phyloP scores from a whole-genome alignment of 164 flowering plant genomes.

The Houttuynia cordata region DNA sequence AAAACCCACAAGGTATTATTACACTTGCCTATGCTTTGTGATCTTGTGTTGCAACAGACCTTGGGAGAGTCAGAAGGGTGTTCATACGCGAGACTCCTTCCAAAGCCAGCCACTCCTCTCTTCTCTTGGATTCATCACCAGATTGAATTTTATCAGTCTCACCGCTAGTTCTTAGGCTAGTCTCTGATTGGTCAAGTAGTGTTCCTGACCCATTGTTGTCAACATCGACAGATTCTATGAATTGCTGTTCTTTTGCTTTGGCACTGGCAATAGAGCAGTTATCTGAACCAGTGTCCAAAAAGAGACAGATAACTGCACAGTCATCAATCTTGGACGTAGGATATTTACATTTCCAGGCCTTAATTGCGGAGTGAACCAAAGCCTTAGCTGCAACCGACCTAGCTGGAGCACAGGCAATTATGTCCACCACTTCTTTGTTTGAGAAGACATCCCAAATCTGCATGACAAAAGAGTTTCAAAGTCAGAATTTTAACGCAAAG shows the following conservation, averaged over 20 bases:
- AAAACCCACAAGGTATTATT: too few relatives aligned
- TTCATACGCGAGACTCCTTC: slow-evolving; percentile 87
- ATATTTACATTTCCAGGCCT: slow-evolving; percentile 81
- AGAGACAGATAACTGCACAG: slow-evolving; percentile 85
- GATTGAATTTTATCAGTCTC: too few relatives aligned
- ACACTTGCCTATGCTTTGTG: not conserved
- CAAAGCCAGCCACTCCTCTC: slow-evolving; percentile 62
- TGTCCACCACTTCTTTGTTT: slow-evolving; percentile 88
- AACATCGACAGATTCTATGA: slow-evolving; percentile 55
- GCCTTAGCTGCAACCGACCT: slow-evolving; percentile 66
- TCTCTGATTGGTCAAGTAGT: slow-evolving; percentile 55
- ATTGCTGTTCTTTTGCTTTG: slow-evolving; percentile 48
- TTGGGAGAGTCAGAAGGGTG: slow-evolving; percentile 84
- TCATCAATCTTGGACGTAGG: slow-evolving; percentile 97
- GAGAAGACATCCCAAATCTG: slow-evolving; percentile 96
- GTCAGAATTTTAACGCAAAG: not conserved
- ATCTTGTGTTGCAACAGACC: slow-evolving; percentile 12
- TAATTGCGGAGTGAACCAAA: slow-evolving; percentile 71
- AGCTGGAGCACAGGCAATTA: slow-evolving; percentile 54
- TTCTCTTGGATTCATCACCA: slow-evolving; percentile 12
- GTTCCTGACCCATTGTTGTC: slow-evolving; percentile 47
- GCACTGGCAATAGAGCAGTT: slow-evolving; percentile 41
- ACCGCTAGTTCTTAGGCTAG: slow-evolving; percentile 31
- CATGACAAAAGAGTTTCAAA: not conserved
- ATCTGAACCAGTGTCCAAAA: slow-evolving; percentile 67